phyloP scores from a whole-genome alignment of 169 alveolate species.

The Amoebophrya sp. region DNA sequence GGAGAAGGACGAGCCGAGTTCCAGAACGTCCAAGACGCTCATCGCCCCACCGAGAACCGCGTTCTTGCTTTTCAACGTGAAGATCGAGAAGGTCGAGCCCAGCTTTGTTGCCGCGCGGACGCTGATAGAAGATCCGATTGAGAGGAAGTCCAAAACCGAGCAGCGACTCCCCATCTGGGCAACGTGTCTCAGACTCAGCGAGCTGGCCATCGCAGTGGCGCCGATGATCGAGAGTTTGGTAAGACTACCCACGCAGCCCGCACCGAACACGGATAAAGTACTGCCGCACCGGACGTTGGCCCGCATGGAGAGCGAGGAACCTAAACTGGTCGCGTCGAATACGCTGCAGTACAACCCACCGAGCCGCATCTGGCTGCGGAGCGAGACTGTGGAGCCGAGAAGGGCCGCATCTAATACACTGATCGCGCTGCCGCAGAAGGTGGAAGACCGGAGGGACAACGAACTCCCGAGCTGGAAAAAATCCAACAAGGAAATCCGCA shows the following conservation, averaged over 20 bases:
- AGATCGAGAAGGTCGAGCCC: no score
- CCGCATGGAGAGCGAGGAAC: background rate
- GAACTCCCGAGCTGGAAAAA: background rate
- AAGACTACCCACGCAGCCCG: background rate
- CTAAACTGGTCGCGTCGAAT: background rate
- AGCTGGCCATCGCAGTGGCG: background rate
- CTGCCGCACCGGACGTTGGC: constrained; percentile 2
- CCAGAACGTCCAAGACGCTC: no score
- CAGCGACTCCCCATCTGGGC: background rate
- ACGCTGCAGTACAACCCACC: background rate
- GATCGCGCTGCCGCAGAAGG: background rate
- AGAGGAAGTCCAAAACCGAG: background rate
- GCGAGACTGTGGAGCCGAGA: background rate
- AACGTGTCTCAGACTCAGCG: background rate
- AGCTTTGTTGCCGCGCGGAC: no score
- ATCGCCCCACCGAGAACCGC: no score
- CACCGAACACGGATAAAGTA: background rate
- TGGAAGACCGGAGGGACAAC: background rate
- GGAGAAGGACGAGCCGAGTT: background rate
- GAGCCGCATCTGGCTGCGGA: background rate
- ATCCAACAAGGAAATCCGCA: background rate
- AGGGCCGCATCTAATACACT: background rate
- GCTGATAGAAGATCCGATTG: background rate
- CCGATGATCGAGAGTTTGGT: background rate
- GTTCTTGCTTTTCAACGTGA: no score